These are phyloP conservation scores for Orychophragmus violaceus DNA, from an alignment of 345 rosid genomes.

Conservation along the genomic window DNA sequence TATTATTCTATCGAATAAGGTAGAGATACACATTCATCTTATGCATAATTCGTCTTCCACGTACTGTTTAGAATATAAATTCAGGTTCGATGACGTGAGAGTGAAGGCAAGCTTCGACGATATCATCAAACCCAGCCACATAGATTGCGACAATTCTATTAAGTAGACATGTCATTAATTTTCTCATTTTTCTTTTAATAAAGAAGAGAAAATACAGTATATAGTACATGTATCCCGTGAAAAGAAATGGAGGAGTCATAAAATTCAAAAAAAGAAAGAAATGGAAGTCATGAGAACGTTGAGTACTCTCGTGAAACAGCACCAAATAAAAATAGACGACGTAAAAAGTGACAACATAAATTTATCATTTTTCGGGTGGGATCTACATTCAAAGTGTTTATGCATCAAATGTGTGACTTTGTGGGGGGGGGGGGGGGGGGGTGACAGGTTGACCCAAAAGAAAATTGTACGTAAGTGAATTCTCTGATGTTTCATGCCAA, in stretches of 20 bases:
- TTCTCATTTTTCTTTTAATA: not conserved
- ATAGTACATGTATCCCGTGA: not conserved
- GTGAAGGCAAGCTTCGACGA: not conserved
- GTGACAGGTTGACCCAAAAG: no score
- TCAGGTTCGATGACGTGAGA: not conserved
- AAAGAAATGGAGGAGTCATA: not conserved
- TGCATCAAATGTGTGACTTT: not conserved
- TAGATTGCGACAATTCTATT: slow-evolving; percentile 1
- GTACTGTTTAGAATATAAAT: not conserved
- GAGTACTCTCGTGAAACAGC: not conserved
- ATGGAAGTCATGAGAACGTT: not conserved
- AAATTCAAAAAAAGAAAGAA: no score
- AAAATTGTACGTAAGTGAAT: no score
- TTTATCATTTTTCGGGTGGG: not conserved
- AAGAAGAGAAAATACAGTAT: not conserved
- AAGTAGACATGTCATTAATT: not conserved
- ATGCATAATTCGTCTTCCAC: not conserved
- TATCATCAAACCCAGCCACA: not conserved
- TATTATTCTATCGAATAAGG: not conserved
- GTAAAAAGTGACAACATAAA: not conserved
- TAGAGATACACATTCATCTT: not conserved
- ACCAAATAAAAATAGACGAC: not conserved
- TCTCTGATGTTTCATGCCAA: no score
- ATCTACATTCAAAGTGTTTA: not conserved
- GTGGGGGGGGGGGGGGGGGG: no score